phyloP scores from a whole-genome alignment of 2,329 filamentous ascomycete species.

The Colletotrichum magnum region DNA sequence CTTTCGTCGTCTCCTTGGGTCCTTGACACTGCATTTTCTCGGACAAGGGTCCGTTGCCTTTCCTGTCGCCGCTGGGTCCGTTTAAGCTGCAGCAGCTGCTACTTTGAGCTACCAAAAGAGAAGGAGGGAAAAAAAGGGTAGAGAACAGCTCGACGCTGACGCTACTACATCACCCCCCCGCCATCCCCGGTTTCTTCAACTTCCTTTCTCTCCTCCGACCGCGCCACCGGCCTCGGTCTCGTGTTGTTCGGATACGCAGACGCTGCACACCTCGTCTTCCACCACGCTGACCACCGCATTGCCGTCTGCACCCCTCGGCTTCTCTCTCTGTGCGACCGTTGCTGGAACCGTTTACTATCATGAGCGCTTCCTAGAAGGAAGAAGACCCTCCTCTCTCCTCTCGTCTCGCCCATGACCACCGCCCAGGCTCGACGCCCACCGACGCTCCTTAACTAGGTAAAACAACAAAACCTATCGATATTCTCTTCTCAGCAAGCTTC shows the following conservation, averaged over 20 bases:
- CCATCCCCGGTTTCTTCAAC: conserved; percentile 30
- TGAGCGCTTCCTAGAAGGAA: conserved; percentile 40
- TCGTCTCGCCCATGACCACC: conserved; percentile 21
- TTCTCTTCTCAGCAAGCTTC: conserved; percentile 34
- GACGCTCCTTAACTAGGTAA: conserved; percentile 35
- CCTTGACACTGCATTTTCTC: conserved; percentile 26
- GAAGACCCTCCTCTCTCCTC: conserved; percentile 13
- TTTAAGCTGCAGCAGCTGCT: conserved; percentile 37
- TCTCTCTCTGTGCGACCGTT: conserved; percentile 31
- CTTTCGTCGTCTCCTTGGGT: conserved; percentile 25
- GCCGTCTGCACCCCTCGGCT: conserved; percentile 25
- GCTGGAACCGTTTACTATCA: conserved; percentile 34
- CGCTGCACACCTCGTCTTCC: conserved; percentile 36
- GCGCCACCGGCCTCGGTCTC: conserved; percentile 37
- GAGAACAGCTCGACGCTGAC: neutral
- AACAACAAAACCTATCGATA: conserved; percentile 7
- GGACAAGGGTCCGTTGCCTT: conserved; percentile 31
- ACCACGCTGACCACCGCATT: conserved; percentile 36
- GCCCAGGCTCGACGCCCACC: conserved; percentile 38
- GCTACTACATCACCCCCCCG: conserved; percentile 31
- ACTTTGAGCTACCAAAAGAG: conserved; percentile 23
- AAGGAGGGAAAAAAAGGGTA: conserved; percentile 12
- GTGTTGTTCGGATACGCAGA: conserved; percentile 29
- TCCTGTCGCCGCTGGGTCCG: conserved; percentile 24
- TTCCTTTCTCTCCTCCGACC: conserved; percentile 20